Conservation (phyloP, 257 asterid species). For the Paulownia fortunei region DNA sequence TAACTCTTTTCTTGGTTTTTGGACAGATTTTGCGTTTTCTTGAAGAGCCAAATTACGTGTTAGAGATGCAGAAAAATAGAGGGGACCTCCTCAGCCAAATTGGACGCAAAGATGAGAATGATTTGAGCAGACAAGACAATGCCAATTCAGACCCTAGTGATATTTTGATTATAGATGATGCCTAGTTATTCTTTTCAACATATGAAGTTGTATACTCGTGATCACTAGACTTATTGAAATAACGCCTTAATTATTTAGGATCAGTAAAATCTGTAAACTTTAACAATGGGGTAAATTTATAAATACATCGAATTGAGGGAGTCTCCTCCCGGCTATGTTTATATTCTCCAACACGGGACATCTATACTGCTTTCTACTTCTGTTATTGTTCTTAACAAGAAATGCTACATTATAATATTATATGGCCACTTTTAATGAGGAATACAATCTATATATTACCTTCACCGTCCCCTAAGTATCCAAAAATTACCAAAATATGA, state of each 20-base stretch:
- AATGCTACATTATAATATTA: not conserved
- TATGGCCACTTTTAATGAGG: not conserved
- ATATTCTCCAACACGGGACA: not conserved
- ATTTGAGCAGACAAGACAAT: conserved; percentile 3
- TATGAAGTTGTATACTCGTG: not conserved
- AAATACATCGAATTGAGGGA: not conserved
- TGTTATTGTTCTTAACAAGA: conserved; percentile 3
- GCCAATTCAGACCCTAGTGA: conserved; percentile 38
- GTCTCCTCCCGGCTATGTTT: not conserved
- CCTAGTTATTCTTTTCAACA: conserved; percentile 9
- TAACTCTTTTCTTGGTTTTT: conserved; percentile 14
- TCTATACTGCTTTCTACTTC: not conserved
- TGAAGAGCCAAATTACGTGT: conserved; percentile 58
- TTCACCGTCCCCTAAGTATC: too few relatives aligned
- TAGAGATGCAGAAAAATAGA: conserved; percentile 53
- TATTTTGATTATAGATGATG: conserved; percentile 36
- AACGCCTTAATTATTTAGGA: not conserved
- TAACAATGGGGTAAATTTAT: too few relatives aligned
- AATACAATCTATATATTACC: too few relatives aligned
- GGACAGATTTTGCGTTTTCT: conserved; percentile 62
- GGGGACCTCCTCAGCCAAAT: conserved; percentile 44
- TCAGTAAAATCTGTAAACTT: not conserved
- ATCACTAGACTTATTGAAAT: not conserved
- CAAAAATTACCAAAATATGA: too few relatives aligned
- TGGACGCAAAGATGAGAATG: conserved; percentile 41